Base-by-base conservation (phyloP, 1,284 basidiomycete species). In the Apiotrichum veenhuisii region DNA sequence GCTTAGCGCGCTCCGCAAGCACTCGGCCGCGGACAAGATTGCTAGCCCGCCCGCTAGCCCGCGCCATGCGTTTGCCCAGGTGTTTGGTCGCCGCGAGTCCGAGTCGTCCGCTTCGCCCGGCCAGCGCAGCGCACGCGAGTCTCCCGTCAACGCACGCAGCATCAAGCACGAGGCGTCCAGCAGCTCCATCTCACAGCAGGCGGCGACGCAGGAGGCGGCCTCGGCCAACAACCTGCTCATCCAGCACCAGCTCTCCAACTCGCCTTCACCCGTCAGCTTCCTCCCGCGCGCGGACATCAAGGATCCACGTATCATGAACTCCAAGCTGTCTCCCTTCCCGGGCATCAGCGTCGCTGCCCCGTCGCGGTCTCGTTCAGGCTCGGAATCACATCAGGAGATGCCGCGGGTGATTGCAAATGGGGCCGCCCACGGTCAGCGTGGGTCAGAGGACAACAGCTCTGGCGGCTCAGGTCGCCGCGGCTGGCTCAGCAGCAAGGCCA, bases 261-360 rank as follows among this genome's bases (percentile, higher is more conserved):
- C 69, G 33, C 59, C 67, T 8, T 58, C 69, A 11, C 61, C 67
- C 22, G 80, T 87, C 82, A 27, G 83, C 82, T 64, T 77, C 83
- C 55, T 88, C 82, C 37, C 77, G 84, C 55, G 79, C 81, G 52
- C 82, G 79, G 61, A 64, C 36, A 27, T 83, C 80, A 71, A 69
- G 37, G 84, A 85, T 66, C 76, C 64, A 59, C 79, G 62, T 76
- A 83, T 76, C 54, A 69, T 72, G 52, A 85, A 88, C 66, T 81
- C 86, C 30, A 94, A 94, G 72, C 80, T 94, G 22, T 89, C 88
- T 72, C 91, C 91, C 0, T 94, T 94, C 81, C 90, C 91, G 7
- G 89, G 88, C 33, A 86, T 92, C 67, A 82, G 83, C 82, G 63
- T 80, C 91, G 34, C 86, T 90, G 38, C 53, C 3, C 5, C 40